Percentiles rank a stretch among this genome's conserved stretches.
Conservation (phyloP, 1,284 basidiomycete species). For the Apiotrichum gracile region DNA sequence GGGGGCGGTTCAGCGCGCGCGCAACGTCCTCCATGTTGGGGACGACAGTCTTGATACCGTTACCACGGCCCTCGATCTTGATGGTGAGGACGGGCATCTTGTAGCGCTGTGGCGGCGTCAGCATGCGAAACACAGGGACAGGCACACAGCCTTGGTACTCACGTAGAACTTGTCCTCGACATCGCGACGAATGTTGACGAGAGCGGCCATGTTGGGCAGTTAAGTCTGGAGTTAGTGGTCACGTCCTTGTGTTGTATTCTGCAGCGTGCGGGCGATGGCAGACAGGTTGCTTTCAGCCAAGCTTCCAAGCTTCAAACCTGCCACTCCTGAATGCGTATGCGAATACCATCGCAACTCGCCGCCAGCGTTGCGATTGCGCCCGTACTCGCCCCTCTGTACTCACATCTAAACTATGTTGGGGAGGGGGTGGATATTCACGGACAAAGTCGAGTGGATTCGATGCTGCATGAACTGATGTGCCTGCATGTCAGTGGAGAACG, state of each 20-base stretch:
- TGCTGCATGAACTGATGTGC: constrained; percentile 23
- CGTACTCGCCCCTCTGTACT: neutral
- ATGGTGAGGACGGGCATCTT: constrained; percentile 88
- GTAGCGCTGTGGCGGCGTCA: constrained; percentile 39
- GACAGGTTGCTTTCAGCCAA: too few species aligned
- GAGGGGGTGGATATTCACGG: neutral
- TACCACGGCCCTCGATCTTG: constrained; percentile 98
- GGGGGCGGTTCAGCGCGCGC: constrained; percentile 87
- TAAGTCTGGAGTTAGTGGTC: constrained; percentile 11
- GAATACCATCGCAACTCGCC: neutral
- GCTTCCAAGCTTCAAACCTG: too few species aligned
- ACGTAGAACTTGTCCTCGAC: constrained; percentile 69
- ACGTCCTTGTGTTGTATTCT: too few species aligned
- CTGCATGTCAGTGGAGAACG: neutral
- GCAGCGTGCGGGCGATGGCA: neutral
- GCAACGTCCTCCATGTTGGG: constrained; percentile 99
- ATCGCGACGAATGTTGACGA: constrained; percentile 93
- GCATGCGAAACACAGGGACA: neutral
- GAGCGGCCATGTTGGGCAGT: constrained; percentile 66
- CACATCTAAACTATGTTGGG: constrained; percentile 16
- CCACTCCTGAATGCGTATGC: neutral
- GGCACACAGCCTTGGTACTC: constrained; percentile 10
- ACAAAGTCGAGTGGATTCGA: constrained; percentile 6
- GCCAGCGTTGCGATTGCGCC: too few species aligned
- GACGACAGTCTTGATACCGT: constrained; percentile 98